Percentiles rank a stretch among this genome's conserved stretches.
phyloP scores from a whole-genome alignment of 192 early-diverging fungal genomes.

The Fimicolochytrium jonesii region DNA sequence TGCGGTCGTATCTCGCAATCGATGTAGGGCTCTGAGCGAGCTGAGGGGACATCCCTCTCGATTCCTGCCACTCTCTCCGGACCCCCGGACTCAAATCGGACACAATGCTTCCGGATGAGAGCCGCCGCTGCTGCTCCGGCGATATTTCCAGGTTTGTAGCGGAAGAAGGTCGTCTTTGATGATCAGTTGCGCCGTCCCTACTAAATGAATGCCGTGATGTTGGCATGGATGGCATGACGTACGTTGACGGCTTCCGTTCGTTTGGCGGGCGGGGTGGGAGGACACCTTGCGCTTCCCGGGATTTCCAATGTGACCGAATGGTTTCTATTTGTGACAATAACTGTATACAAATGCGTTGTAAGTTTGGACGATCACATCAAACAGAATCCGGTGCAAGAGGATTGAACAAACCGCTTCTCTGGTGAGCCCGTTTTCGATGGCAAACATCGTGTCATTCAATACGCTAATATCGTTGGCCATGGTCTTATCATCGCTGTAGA shows the following conservation, averaged over 20 bases:
- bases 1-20: too few relatives aligned
- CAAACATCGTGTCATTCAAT: conserved; percentile 56
- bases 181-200: too few relatives aligned
- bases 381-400: neutral
- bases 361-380: neutral
- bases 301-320: conserved; percentile 27
- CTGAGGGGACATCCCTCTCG: too few relatives aligned
- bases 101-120: too few relatives aligned
- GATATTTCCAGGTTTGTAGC: too few relatives aligned
- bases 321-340: conserved; percentile 6
- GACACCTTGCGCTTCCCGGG: conserved; percentile 7
- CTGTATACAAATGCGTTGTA: conserved; percentile 6
- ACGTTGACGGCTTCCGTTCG: neutral
- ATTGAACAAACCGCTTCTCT: conserved; percentile 47
- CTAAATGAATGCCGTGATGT: conserved; percentile 2
- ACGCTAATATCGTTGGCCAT: conserved; percentile 64
- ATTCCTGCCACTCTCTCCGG: too few relatives aligned
- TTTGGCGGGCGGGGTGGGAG: conserved; percentile 8
- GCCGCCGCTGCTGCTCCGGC: too few relatives aligned
- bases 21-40: too few relatives aligned
- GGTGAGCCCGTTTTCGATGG: conserved; percentile 71
- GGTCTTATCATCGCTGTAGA: conserved; percentile 70
- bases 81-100: too few relatives aligned
- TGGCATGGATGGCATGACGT: conserved; percentile 16
- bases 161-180: too few relatives aligned